Evolutionary conservation across 768 basidiomycete genomes (phyloP), one percentile per base, ranked within the genome.

Genomic region (Pleurotus pulmonarius): DNA sequence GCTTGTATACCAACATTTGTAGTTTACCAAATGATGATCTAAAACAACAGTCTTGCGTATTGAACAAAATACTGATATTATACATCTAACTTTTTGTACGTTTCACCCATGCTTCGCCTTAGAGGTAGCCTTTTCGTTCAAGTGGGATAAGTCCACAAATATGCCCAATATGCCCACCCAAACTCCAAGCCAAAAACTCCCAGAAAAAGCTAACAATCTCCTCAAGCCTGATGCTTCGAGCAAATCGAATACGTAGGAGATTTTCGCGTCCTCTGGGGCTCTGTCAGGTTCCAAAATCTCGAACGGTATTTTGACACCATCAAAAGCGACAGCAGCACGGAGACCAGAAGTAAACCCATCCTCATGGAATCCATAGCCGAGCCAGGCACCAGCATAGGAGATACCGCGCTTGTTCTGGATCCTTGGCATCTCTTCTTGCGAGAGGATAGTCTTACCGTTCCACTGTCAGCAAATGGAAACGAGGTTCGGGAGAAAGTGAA

Each of bases 281-380:
- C 64, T 63, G 55, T 75, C 76, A 11, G 75, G 74, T 45, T 69
- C 69, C 25, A 67, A 62, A 46, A 83, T 76, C 18, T 68, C 70
- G 58, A 83, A 83, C 0, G 77, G 76, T 15, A 73, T 70, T 3
- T 61, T 60, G 26, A 76, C 70, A 4, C 25, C 53, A 11, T n/a
- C 37, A 8, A 54, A 38, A 20, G 53, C 44, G 16, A 56, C 55
- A 46, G 75, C 73, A 8, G 75, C 77, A 5, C 69, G 65, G 2
- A 79, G 63, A 3, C 78, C 78, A 1, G 75, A 75, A 0, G 77
- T 76, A 61, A 90, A 90, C 2, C 86, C 88, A 63, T 90, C 90
- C 69, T 91, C 88, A 70, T 92, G 89, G 75, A 92, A 90, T 15
- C 88, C 89, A 62, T 89, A 90, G 56, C 82, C 82, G 45, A 85